Conservation (phyloP, 306 rosid species). For the Fragaria ananassa region DNA sequence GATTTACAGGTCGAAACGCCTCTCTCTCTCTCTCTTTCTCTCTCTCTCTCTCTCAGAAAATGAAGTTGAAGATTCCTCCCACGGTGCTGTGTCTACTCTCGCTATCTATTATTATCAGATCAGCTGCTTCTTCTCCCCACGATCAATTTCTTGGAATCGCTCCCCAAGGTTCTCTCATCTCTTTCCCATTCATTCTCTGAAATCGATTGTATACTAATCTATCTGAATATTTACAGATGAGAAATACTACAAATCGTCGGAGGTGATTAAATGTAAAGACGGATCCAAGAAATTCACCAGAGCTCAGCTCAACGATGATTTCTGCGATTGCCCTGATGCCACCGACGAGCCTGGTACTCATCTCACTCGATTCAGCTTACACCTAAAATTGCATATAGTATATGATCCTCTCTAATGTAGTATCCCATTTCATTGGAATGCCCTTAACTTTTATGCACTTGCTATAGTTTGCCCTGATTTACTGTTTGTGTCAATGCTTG, state of each 20-base stretch:
- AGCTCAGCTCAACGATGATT: slow-evolving; percentile 84
- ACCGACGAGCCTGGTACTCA: slow-evolving; percentile 89
- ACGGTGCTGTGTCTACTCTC: slow-evolving; percentile 14
- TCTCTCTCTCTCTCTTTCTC: neutral
- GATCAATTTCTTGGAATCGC: slow-evolving; percentile 64
- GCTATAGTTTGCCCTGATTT: neutral
- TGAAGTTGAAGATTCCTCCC: slow-evolving; percentile 29
- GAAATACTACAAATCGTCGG: slow-evolving; percentile 64
- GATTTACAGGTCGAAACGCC: neutral
- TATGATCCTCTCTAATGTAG: neutral
- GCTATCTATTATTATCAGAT: slow-evolving; percentile 29
- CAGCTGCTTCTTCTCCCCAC: slow-evolving; percentile 44
- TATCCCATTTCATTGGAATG: neutral
- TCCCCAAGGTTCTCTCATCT: slow-evolving; percentile 55
- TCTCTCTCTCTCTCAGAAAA: neutral
- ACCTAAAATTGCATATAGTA: neutral
- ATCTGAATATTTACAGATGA: slow-evolving; percentile 43
- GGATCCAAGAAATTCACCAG: slow-evolving; percentile 76
- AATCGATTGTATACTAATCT: neutral
- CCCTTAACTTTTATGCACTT: neutral
- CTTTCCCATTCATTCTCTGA: neutral
- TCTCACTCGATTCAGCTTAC: neutral
- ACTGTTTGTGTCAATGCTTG: neutral
- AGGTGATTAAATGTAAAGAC: slow-evolving; percentile 65
- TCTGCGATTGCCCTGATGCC: slow-evolving; percentile 91